Evolutionary conservation across 108 stramenopile genomes (phyloP).

Genomic region (Cylindrotheca fusiformis): DNA sequence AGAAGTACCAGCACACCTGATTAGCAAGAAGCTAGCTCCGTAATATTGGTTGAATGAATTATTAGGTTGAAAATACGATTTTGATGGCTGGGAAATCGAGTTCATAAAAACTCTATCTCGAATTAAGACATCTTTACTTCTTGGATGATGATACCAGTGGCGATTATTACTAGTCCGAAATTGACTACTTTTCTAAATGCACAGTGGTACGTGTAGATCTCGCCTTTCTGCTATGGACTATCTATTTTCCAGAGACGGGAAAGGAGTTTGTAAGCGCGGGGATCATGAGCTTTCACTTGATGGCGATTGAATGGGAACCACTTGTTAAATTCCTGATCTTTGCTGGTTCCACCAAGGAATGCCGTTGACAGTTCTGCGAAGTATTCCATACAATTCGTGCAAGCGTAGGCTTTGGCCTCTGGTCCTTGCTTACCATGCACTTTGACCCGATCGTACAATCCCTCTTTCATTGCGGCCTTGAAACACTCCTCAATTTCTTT

Average conservation of each 20-base stretch:
- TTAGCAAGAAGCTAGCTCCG: no score
- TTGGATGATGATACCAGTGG: no score
- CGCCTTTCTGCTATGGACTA: not conserved
- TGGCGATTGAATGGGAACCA: slow-evolving; percentile 86
- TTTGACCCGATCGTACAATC: slow-evolving; percentile 74
- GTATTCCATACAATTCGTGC: slow-evolving; percentile 85
- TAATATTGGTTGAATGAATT: no score
- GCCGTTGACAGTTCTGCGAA: slow-evolving; percentile 88
- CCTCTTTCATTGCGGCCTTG: slow-evolving; percentile 73
- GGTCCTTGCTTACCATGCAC: slow-evolving; percentile 64
- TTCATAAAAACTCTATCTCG: no score
- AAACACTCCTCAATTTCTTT: slow-evolving; percentile 63
- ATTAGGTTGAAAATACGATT: no score
- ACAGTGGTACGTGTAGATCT: no score
- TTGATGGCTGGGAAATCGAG: no score
- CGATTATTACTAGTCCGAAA: no score
- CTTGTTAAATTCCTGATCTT: slow-evolving; percentile 75
- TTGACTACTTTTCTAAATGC: no score
- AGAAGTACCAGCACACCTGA: no score
- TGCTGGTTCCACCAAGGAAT: slow-evolving; percentile 73
- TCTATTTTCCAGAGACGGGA: slow-evolving; percentile 66
- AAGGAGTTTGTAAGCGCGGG: slow-evolving; percentile 74
- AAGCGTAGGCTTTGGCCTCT: slow-evolving; percentile 75
- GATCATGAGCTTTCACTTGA: slow-evolving; percentile 81
- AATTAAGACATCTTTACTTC: no score